Conservation (phyloP, 805 yeast genomes). For the Metschnikowia borealis region DNA sequence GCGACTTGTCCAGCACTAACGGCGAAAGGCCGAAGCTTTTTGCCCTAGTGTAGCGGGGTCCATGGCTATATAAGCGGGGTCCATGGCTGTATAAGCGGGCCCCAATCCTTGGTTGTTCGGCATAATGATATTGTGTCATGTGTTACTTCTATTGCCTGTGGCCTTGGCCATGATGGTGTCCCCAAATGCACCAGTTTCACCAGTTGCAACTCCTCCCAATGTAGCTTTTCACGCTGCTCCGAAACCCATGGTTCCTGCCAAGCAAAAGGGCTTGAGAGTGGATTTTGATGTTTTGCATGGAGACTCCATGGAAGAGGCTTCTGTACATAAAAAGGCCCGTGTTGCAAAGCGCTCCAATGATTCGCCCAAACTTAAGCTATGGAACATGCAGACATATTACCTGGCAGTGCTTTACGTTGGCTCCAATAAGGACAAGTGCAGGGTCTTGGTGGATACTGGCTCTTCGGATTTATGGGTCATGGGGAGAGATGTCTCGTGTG, state of each 20-base stretch:
- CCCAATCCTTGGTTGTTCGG: too few relatives aligned
- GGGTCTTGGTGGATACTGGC: conserved; percentile 39
- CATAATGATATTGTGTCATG: too few relatives aligned
- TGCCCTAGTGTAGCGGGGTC: too few relatives aligned
- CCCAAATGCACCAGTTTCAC: too few relatives aligned
- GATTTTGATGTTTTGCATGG: conserved; percentile 13
- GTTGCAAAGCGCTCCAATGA: conserved; percentile 5
- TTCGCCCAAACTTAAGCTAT: neutral
- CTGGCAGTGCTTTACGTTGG: conserved; percentile 18
- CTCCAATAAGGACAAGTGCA: conserved; percentile 23
- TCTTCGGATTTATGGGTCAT: conserved; percentile 40
- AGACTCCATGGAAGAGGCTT: neutral
- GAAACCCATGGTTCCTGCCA: neutral
- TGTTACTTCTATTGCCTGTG: too few relatives aligned
- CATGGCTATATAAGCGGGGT: too few relatives aligned
- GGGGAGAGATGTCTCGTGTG: neutral
- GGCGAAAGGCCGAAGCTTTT: too few relatives aligned
- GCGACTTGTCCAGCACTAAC: too few relatives aligned
- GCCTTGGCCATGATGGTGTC: too few relatives aligned
- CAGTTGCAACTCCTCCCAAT: too few relatives aligned
- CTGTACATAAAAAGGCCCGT: neutral
- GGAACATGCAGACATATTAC: neutral
- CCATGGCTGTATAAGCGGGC: too few relatives aligned
- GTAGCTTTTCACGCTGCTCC: too few relatives aligned
- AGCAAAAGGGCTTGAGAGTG: conserved; percentile 3